Evolutionary conservation across 2,329 filamentous ascomycete species (phyloP), one percentile per base, ranked within the genome.

Genomic region (Cyanodermella asteris): DNA sequence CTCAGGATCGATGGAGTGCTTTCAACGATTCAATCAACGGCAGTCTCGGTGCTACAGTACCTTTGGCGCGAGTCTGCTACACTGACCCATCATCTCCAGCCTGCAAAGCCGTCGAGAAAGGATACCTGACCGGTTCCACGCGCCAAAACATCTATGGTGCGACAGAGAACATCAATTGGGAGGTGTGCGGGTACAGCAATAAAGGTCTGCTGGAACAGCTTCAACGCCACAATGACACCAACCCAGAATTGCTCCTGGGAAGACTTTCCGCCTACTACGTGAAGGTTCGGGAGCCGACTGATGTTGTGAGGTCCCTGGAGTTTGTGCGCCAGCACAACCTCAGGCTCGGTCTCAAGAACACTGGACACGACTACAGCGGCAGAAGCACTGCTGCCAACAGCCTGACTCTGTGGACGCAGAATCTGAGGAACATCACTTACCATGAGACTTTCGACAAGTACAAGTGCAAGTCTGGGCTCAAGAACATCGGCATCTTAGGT

Each of bases 361-460:
- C 34, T 6, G 34, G 34, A 5, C 34, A 36, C 23, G 34, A 36
- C 35, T 42, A 41, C 32, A 49, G 58, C 17, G 70, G 67, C 20
- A 60, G 62, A 18, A 66, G 60, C 0, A 65, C 65, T 0, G 70
- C 68, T n/a, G 58, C 56, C 11, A 66, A 66, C 2, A 51, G 59
- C 1, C 40, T 68, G 4, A 50, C 54, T 4, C 46, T 69, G 26
- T 68, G 64, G 53, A 66, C 56, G 7, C 61, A 66, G 29, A 42
- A 52, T 30, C 51, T 68, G 27, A 56, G 63, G 36, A 44, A 52
- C 16, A 49, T 54, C 31, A 25, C 41, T 2, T 56, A 61, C 33
- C 38, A 50, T n/a, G n/a, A n/a, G n/a, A n/a, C n/a, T n/a, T n/a
- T n/a, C 12, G 39, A 51, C 36, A 59, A 48, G 22, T 39, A 42